Percentiles rank a stretch among this genome's conserved stretches.
phyloP scores from a whole-genome alignment of 2,329 filamentous ascomycete species.

The Epichloe sylvatica region DNA sequence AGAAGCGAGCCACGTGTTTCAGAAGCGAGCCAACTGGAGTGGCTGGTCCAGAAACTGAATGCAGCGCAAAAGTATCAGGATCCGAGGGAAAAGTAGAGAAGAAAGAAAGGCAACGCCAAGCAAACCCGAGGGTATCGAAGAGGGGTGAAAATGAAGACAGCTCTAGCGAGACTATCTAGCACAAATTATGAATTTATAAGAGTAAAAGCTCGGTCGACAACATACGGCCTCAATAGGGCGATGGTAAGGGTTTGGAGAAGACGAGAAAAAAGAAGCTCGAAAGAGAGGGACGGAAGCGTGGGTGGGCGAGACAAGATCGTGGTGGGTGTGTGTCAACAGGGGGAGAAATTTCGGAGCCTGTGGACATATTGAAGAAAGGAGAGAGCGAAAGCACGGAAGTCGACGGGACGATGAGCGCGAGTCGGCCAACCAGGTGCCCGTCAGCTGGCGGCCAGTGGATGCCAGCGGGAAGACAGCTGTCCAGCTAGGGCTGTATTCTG shows the following conservation, averaged over 20 bases:
- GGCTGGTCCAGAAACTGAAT: neutral
- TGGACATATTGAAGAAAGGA: slow-evolving; percentile 7
- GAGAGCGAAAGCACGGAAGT: slow-evolving; percentile 6
- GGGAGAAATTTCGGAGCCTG: slow-evolving; percentile 9
- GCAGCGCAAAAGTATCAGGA: slow-evolving; percentile 2
- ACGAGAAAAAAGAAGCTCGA: slow-evolving; percentile 3
- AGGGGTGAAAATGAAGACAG: neutral
- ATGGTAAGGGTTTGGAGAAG: neutral
- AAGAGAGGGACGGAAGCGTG: slow-evolving; percentile 7
- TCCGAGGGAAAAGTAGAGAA: neutral
- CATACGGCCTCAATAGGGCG: slow-evolving; percentile 2
- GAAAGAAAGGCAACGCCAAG: slow-evolving; percentile 7
- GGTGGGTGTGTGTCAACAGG: neutral
- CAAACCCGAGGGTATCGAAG: slow-evolving; percentile 9
- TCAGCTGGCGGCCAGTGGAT: slow-evolving; percentile 3
- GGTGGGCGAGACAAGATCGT: slow-evolving; percentile 8
- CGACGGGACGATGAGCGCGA: slow-evolving; percentile 6
- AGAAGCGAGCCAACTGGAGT: neutral
- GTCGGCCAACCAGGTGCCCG: slow-evolving; percentile 5
- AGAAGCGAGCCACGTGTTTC: neutral
- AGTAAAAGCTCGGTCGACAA: neutral
- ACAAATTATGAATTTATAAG: neutral
- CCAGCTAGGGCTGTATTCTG: neutral
- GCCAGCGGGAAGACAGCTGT: neutral
- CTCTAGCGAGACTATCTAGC: slow-evolving; percentile 2